Base-by-base conservation (phyloP, 257 asterid genomes). In the Solanum sparsipilum region DNA sequence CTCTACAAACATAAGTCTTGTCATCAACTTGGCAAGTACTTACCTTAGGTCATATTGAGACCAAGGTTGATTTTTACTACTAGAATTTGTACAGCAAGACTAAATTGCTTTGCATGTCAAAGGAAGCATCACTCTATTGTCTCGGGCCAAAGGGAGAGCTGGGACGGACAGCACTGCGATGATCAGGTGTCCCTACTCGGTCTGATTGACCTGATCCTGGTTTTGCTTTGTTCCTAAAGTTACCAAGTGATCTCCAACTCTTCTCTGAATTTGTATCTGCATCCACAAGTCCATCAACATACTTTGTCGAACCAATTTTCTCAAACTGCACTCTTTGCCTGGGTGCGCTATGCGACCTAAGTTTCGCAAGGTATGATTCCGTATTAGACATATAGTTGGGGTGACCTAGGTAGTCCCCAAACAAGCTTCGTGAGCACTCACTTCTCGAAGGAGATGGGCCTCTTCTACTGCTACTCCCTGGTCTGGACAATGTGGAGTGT, bases 321-420 rank as follows among this genome's bases (percentile, higher is more conserved):
- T 93, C 98, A 27, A 89, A 29, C 87, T 93, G 97, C 90, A 87
- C 73, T 88, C 99, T 95, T 91, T 97, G 99, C 91, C 92, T 97
- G 5, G 99, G 98, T 38, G 97, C 99, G 29, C 98, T 97, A 23
- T 95, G 97, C 13, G 98, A 96, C 94, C 99, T 90, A 67, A 91
- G 91, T 90, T 97, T 97, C 27, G 99, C 98, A 84, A 91, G 84
- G 31, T 93, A 97, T 4, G 99, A 97, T 84, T 93, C 95, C 0
- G 99, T 97, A 86, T 91, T 93, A 9, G 96, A 93, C 99, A 97
- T 97, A 93, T 95, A 97, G 87, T 90, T 93, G 2, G 98, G 98
- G 89, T 93, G 95, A 68, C 94, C 90, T 10, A 91, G 58, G 83
- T 92, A 95, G 78, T 94, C 98, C 12, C 93, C 96, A 13, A 87